These are phyloP conservation scores for Penicillium sp. DNA, from an alignment of 2,329 filamentous ascomycete genomes.

Conservation along the genomic window DNA sequence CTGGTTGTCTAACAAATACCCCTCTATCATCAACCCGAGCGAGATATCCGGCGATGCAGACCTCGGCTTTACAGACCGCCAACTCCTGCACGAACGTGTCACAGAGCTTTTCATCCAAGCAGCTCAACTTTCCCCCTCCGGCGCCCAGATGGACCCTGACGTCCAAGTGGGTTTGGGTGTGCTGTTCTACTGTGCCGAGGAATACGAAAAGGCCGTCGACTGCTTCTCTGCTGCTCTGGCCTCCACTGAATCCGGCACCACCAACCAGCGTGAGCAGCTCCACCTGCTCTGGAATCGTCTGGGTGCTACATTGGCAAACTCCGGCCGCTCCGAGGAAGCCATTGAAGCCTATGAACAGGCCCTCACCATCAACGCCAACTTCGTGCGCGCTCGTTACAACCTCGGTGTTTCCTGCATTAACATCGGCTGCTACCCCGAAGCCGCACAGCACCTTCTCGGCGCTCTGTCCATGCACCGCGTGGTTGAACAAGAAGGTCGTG, in stretches of 20 bases:
- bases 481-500: slow-evolving; percentile 80
- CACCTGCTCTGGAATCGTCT: slow-evolving; percentile 97
- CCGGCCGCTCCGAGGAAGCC: slow-evolving; percentile 88
- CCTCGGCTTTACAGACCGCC: slow-evolving; percentile 90
- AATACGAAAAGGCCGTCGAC: slow-evolving; percentile 97
- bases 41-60: slow-evolving; percentile 75
- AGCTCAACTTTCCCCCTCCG: slow-evolving; percentile 86
- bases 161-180: slow-evolving; percentile 97
- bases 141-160: slow-evolving; percentile 96
- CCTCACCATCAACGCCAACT: slow-evolving; percentile 86
- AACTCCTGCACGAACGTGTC: slow-evolving; percentile 84
- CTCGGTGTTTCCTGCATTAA: slow-evolving; percentile 96
- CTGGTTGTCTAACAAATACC: slow-evolving; percentile 96
- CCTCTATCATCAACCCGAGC: slow-evolving; percentile 71
- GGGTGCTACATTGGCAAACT: slow-evolving; percentile 93
- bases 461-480: slow-evolving; percentile 95
- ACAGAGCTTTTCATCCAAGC: slow-evolving; percentile 89
- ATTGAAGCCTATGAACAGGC: slow-evolving; percentile 96
- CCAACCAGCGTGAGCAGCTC: slow-evolving; percentile 81
- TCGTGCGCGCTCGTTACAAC: slow-evolving; percentile 95
- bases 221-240: slow-evolving; percentile 93
- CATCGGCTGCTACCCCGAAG: slow-evolving; percentile 91
- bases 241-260: slow-evolving; percentile 77
- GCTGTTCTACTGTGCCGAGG: slow-evolving; percentile 95
- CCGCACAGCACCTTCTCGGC: slow-evolving; percentile 86